Evolutionary conservation across 257 asterid genomes (phyloP).

Genomic region (Solanum peruvianum): DNA sequence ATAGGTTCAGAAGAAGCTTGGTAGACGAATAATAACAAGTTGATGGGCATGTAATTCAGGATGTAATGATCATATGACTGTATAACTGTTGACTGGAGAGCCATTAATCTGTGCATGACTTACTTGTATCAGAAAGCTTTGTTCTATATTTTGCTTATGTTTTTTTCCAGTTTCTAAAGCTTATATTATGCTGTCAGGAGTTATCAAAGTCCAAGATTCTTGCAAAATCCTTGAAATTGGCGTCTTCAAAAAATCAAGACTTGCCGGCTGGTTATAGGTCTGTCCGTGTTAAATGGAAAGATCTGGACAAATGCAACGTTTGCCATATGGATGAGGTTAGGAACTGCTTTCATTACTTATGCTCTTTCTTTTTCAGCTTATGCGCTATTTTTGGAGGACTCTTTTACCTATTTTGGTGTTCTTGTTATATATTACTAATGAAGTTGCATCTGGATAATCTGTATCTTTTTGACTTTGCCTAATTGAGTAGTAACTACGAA

Average conservation of each 20-base stretch:
- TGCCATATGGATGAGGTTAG: conserved; percentile 98
- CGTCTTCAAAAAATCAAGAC: conserved; percentile 35
- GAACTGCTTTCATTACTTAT: conserved; percentile 5
- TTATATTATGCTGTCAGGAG: conserved; percentile 34
- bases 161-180: background rate
- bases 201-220: conserved; percentile 38
- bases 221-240: conserved; percentile 37
- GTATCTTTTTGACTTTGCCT: background rate
- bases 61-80: background rate
- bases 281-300: conserved; percentile 89
- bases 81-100: background rate
- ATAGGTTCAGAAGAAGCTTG: background rate
- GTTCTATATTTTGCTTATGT: background rate
- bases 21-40: background rate
- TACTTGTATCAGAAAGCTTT: background rate
- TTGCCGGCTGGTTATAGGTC: conserved; percentile 55
- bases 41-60: background rate
- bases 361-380: background rate
- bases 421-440: background rate
- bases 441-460: background rate
- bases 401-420: background rate
- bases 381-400: conserved; percentile 6
- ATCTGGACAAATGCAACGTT: conserved; percentile 96
- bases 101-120: background rate
- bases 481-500: background rate